These are phyloP conservation scores for Botrytis byssoidea DNA, from an alignment of 2,329 filamentous ascomycete species.

Conservation along the genomic window DNA sequence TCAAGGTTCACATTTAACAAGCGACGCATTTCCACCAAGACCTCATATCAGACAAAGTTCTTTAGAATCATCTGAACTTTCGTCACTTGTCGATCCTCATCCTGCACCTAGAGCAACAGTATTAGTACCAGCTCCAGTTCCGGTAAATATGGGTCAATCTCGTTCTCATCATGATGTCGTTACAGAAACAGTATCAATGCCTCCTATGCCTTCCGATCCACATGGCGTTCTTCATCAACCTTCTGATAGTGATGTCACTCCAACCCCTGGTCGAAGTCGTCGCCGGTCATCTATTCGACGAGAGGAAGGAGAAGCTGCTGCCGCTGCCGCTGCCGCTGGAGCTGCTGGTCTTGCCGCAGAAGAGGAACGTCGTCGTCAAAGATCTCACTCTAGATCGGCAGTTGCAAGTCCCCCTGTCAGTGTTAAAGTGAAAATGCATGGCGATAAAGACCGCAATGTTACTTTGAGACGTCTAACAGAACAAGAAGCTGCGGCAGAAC, in stretches of 20 bases:
- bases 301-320: conserved; percentile 45
- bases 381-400: conserved; percentile 28
- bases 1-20: conserved; percentile 61
- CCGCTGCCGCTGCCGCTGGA: conserved; percentile 46
- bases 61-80: conserved; percentile 36
- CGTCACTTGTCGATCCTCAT: conserved; percentile 35
- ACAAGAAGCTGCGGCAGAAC: conserved; percentile 52
- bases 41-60: conserved; percentile 43
- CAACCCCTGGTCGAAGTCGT: conserved; percentile 40
- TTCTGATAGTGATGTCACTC: conserved; percentile 25
- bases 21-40: conserved; percentile 57
- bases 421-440: conserved; percentile 59
- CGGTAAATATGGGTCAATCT: conserved; percentile 30
- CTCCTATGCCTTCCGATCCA: conserved; percentile 53
- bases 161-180: conserved; percentile 44
- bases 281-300: conserved; percentile 49
- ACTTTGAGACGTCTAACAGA: conserved; percentile 61
- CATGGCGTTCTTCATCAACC: conserved; percentile 44
- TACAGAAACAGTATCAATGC: conserved; percentile 48
- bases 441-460: conserved; percentile 59
- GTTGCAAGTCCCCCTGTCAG: conserved; percentile 50
- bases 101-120: conserved; percentile 42
- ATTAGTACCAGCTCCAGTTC: conserved; percentile 39
- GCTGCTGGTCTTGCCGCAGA: conserved; percentile 50
- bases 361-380: conserved; percentile 43